Evolutionary conservation across 1,139 yeast genomes (phyloP), one percentile per base, ranked within the genome.

Genomic region (Geotrichum phurueaensis): DNA sequence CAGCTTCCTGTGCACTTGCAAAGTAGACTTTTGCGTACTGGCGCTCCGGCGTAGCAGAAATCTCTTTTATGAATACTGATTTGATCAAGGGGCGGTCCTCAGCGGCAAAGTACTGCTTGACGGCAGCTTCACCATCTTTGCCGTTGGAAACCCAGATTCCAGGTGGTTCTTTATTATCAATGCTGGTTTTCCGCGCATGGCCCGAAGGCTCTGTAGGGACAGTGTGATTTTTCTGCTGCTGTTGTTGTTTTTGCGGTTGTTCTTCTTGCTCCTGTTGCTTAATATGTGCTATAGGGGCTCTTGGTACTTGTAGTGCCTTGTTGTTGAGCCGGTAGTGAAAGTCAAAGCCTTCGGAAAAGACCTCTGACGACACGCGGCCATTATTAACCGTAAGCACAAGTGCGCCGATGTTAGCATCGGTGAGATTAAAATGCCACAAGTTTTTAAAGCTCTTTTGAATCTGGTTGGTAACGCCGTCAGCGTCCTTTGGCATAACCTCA

Each of bases 371-470:
- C 50, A 82, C 70, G 47, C 72, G 69, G 2, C 83, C 81, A 54
- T 79, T 75, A n/a, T 69, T 70, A 23, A 78, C 69, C 47, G 73
- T 72, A 51, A 83, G 66, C 20, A 78, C 67, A 47, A 80, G 68
- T 18, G 75, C 66, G 1, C 86, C 86, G 56, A 76, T 74, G 23
- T 76, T 72, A n/a, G 77, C 75, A 69, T 87, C 94, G 68, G 91
- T 84, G 57, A 87, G 73, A 68, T 87, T 87, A 69, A 85, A 86
- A 70, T 87, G 90, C 95, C 95, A 87, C 64, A 85, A 78, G 69
- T 86, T 85, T 67, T 85, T 85, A 71, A 84, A 86, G 1, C 89
- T 84, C 20, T 82, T 77, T 68, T 82, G 82, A 67, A 84, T 82
- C 58, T 81, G 75, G 66, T 84, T 89, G 29, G 54, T 56, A 2